Conservation (phyloP, 2,329 filamentous ascomycete species). For the Epichloe scottii region DNA sequence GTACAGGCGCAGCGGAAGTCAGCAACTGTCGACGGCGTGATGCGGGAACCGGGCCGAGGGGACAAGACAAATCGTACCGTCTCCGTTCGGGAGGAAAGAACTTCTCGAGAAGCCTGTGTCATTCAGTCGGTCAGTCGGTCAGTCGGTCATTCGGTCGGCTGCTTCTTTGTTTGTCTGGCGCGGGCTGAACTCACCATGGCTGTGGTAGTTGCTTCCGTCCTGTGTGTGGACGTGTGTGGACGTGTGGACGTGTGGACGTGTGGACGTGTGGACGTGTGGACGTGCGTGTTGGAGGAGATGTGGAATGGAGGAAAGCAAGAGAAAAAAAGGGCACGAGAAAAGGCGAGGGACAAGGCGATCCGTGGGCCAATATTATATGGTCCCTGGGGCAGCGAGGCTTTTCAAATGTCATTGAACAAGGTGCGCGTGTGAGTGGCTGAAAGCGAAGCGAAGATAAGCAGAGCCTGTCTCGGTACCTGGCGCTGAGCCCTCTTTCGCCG, state of each 20-base stretch:
- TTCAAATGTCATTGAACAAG: background rate
- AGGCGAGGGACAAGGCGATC: background rate
- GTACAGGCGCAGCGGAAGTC: constrained; percentile 13
- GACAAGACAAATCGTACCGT: constrained; percentile 17
- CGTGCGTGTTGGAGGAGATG: too few species aligned
- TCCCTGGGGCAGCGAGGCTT: background rate
- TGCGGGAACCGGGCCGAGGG: background rate
- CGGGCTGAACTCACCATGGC: constrained; percentile 11
- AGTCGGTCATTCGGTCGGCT: background rate
- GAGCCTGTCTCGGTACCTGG: background rate
- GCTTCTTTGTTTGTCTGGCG: background rate
- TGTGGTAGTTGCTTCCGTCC: constrained; percentile 3
- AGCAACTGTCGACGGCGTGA: constrained; percentile 10
- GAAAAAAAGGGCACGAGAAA: background rate
- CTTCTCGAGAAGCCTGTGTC: constrained; percentile 15
- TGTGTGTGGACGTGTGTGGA: background rate
- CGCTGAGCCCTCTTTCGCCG: background rate
- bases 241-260: background rate
- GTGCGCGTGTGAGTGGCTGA: background rate
- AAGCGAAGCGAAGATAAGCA: background rate
- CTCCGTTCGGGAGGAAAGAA: constrained; percentile 19
- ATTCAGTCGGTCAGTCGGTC: background rate
- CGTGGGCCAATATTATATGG: background rate
- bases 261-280: background rate
- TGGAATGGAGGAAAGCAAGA: background rate